phyloP scores from a whole-genome alignment of 352 stramenopile genomes.

The Phytophthora pisi region DNA sequence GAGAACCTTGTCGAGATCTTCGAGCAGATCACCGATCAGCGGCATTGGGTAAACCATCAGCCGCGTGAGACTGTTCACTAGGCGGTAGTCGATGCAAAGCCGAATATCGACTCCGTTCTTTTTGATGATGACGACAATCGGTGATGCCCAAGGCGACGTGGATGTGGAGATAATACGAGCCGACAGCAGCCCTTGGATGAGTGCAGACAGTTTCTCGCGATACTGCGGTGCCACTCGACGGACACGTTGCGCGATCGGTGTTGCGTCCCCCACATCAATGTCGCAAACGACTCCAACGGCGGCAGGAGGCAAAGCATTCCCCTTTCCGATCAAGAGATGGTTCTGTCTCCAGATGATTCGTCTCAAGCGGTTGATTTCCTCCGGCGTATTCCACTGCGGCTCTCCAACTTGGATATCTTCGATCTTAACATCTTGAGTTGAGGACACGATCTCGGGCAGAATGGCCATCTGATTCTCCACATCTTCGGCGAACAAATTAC shows the following conservation, averaged over 20 bases:
- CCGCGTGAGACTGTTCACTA: constrained; percentile 11
- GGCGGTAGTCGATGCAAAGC: constrained; percentile 26
- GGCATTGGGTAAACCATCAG: constrained; percentile 16
- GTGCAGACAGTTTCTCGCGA: too few species aligned
- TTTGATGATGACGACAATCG: too few species aligned
- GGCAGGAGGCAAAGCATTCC: constrained; percentile 12
- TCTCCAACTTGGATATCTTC: too few species aligned
- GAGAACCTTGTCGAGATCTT: constrained; percentile 11
- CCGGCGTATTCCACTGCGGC: too few species aligned
- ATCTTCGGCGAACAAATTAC: neutral
- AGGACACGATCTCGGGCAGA: too few species aligned
- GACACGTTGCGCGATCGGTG: constrained; percentile 13
- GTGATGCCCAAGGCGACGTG: constrained; percentile 21
- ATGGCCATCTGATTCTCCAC: neutral
- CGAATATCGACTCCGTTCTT: constrained; percentile 27
- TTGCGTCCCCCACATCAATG: constrained; percentile 14
- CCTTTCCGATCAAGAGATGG: constrained; percentile 1
- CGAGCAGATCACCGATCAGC: constrained; percentile 21
- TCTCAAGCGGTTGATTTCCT: too few species aligned
- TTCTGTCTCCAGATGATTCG: too few species aligned
- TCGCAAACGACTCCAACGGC: constrained; percentile 13
- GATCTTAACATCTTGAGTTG: too few species aligned
- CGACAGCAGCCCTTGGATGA: too few species aligned
- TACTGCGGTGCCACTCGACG: too few species aligned
- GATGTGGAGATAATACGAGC: neutral